Conservation (phyloP, 148 eudicot genomes). For the Beta vulgaris region DNA sequence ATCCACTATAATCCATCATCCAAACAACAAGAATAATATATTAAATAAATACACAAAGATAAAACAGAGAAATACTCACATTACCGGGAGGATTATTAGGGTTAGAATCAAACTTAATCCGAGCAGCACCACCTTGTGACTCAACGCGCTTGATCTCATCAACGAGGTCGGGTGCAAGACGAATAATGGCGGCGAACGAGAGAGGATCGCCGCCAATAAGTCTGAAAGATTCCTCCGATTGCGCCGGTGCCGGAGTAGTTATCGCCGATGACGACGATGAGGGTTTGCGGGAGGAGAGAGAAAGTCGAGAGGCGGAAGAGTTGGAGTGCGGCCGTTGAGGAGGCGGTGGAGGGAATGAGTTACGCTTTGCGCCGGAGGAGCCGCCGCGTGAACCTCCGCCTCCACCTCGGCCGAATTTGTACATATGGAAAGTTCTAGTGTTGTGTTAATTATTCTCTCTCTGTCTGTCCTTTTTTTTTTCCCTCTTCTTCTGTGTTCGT, state of each 20-base stretch:
- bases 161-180: slow-evolving; percentile 72
- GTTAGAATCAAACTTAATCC: slow-evolving; percentile 74
- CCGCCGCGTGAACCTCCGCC: slow-evolving; percentile 47
- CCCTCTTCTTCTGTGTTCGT: background rate
- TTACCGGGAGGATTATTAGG: slow-evolving; percentile 60
- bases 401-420: slow-evolving; percentile 49
- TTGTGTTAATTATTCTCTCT: background rate
- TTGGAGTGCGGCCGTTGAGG: slow-evolving; percentile 43
- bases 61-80: slow-evolving; percentile 38
- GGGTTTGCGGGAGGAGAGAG: slow-evolving; percentile 28
- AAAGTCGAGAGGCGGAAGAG: slow-evolving; percentile 24
- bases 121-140: slow-evolving; percentile 56
- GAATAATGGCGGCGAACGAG: slow-evolving; percentile 66
- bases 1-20: background rate
- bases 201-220: slow-evolving; percentile 49
- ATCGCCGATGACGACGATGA: slow-evolving; percentile 38
- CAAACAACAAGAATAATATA: background rate
- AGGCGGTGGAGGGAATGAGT: slow-evolving; percentile 41
- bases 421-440: slow-evolving; percentile 27
- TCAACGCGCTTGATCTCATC: slow-evolving; percentile 86
- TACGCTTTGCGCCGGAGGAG: slow-evolving; percentile 46
- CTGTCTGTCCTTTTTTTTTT: background rate
- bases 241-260: slow-evolving; percentile 31
- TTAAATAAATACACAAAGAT: background rate
- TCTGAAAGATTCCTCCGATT: slow-evolving; percentile 63